Evolutionary conservation across 1,139 yeast species (phyloP).

Genomic region (Zygoascus sp.): DNA sequence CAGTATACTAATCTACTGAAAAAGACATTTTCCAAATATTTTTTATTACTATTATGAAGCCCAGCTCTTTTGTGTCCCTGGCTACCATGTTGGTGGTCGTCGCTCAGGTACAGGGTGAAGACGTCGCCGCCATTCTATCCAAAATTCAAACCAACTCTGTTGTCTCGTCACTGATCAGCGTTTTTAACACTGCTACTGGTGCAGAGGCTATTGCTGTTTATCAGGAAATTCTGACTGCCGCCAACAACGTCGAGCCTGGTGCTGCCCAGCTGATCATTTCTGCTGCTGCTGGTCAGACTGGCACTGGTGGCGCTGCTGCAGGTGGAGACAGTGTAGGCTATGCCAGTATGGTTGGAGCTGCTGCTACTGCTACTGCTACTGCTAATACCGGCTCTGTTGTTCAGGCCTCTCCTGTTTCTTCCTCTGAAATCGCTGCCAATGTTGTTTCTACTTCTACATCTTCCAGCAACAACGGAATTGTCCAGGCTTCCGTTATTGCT

Average conservation of each 20-base stretch:
- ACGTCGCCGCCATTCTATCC: not conserved
- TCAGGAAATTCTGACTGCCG: slow-evolving; percentile 20
- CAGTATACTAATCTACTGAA: not conserved
- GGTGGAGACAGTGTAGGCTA: not conserved
- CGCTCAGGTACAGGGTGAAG: slow-evolving; percentile 6
- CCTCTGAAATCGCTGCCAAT: not conserved
- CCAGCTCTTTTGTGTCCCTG: not conserved
- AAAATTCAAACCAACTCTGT: slow-evolving; percentile 18
- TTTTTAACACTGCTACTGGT: slow-evolving; percentile 22
- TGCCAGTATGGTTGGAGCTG: not conserved
- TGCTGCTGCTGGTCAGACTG: slow-evolving; percentile 18
- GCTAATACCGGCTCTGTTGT: no score
- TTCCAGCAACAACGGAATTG: not conserved
- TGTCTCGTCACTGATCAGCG: slow-evolving; percentile 17
- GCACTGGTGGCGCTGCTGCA: not conserved
- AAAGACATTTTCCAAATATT: not conserved
- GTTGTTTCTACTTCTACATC: not conserved
- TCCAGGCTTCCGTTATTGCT: not conserved
- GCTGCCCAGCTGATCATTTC: slow-evolving; percentile 21
- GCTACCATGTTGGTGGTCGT: slow-evolving; percentile 1
- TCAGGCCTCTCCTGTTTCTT: not conserved
- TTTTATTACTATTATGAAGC: not conserved
- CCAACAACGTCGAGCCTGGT: slow-evolving; percentile 22
- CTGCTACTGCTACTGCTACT: not conserved
- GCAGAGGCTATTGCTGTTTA: slow-evolving; percentile 17